Percentiles rank a stretch among this genome's conserved stretches.
Evolutionary conservation across 2,329 filamentous ascomycete genomes (phyloP).

Genomic region (Cladobotryum protrusum): DNA sequence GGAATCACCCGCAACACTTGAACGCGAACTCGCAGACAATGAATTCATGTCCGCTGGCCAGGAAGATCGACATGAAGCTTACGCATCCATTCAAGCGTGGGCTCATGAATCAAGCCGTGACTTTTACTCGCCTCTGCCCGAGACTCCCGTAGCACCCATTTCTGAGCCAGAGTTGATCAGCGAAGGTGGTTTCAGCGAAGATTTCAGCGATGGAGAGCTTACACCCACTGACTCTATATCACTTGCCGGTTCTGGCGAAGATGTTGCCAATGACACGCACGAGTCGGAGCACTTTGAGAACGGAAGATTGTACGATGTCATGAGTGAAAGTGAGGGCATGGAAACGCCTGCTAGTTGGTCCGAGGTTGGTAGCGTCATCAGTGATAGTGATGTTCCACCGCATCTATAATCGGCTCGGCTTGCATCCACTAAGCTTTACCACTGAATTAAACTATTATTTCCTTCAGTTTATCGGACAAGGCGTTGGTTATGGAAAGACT

Average conservation of each 20-base stretch:
- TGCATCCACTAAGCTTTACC: not conserved
- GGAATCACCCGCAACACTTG: conserved; percentile 26
- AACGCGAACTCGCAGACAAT: conserved; percentile 32
- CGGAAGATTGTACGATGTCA: conserved; percentile 44
- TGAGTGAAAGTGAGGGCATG: conserved; percentile 55
- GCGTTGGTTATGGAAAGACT: conserved; percentile 9
- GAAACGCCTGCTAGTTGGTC: conserved; percentile 58
- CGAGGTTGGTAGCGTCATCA: conserved; percentile 57
- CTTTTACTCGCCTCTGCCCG: conserved; percentile 57
- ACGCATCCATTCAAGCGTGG: conserved; percentile 60
- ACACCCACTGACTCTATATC: conserved; percentile 56
- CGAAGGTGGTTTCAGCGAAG: conserved; percentile 41
- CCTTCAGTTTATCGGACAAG: conserved; percentile 4
- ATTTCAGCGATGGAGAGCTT: conserved; percentile 44
- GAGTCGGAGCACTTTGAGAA: conserved; percentile 33
- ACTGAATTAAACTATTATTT: not conserved
- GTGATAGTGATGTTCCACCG: conserved; percentile 42
- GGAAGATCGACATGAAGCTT: conserved; percentile 42
- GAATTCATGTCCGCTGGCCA: conserved; percentile 50
- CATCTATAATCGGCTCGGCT: conserved; percentile 3
- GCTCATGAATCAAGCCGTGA: conserved; percentile 47
- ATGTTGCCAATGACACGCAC: conserved; percentile 37
- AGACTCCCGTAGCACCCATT: conserved; percentile 40
- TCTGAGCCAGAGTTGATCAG: conserved; percentile 49
- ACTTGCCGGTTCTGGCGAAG: conserved; percentile 45